Conservation (phyloP, 495 filamentous ascomycete genomes). For the Hyaloscypha finlandica region DNA sequence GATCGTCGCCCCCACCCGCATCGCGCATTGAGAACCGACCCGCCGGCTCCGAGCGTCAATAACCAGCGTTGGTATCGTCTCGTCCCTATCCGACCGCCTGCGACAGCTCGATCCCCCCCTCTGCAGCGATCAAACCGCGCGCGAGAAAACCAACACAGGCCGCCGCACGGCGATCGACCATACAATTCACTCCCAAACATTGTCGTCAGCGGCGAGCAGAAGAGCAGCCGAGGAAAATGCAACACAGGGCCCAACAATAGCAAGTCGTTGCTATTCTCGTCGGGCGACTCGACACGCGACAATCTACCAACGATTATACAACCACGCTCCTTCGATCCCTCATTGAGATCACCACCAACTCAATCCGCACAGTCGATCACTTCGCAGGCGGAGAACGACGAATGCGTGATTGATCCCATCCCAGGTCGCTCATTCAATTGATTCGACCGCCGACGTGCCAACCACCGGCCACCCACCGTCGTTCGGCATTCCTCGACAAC, state of each 20-base stretch:
- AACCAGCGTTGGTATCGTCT: not conserved
- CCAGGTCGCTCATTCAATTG: slow-evolving; percentile 1
- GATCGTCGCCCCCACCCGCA: not conserved
- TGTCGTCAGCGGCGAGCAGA: slow-evolving; percentile 7
- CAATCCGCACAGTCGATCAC: slow-evolving; percentile 46
- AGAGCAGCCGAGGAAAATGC: slow-evolving; percentile 18
- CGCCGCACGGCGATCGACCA: not conserved
- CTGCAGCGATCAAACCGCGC: slow-evolving; percentile 31
- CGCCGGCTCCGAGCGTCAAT: slow-evolving; percentile 6
- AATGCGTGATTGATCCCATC: slow-evolving; percentile 23
- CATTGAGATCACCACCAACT: not conserved
- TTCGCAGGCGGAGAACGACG: slow-evolving; percentile 52
- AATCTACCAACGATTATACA: not conserved
- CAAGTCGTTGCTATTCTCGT: slow-evolving; percentile 24
- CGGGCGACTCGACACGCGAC: not conserved
- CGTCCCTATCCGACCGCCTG: slow-evolving; percentile 22
- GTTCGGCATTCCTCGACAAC: not conserved
- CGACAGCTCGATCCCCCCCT: slow-evolving; percentile 19
- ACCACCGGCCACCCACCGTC: slow-evolving; percentile 16
- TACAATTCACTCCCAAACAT: not conserved
- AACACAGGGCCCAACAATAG: slow-evolving; percentile 19
- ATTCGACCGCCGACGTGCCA: slow-evolving; percentile 11
- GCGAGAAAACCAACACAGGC: slow-evolving; percentile 13
- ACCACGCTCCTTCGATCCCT: slow-evolving; percentile 7
- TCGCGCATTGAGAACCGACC: not conserved